These are phyloP conservation scores for Vitellaria paradoxa DNA, from an alignment of 179 eudicot genomes.

Conservation along the genomic window DNA sequence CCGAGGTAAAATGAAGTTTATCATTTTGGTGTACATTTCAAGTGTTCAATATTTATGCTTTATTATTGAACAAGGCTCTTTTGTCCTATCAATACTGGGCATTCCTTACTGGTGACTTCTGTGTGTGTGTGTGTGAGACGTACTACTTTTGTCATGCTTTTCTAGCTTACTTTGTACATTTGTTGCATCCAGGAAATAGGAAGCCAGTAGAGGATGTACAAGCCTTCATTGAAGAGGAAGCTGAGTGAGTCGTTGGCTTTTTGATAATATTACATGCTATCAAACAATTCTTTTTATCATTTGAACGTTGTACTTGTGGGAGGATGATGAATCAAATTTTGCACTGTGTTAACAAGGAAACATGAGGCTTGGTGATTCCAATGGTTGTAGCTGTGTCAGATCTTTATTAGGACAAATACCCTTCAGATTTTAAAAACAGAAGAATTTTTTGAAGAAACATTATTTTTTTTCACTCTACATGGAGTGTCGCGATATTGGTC, in stretches of 20 bases:
- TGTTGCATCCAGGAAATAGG: slow-evolving; percentile 45
- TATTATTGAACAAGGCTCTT: background rate
- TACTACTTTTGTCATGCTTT: background rate
- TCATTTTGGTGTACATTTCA: background rate
- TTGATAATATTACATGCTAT: background rate
- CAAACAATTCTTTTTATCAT: background rate
- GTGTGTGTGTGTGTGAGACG: background rate
- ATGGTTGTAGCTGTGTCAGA: no score
- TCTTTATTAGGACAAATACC: no score
- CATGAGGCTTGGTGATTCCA: no score
- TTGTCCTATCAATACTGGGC: background rate
- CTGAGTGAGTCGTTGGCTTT: slow-evolving; percentile 63
- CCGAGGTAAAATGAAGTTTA: slow-evolving; percentile 27
- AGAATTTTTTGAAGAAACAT: no score
- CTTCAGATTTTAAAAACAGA: no score
- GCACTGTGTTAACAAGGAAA: no score
- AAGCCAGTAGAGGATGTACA: slow-evolving; percentile 44
- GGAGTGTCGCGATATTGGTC: no score
- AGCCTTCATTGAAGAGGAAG: slow-evolving; percentile 82
- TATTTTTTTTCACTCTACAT: no score
- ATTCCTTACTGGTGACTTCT: background rate
- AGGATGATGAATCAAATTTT: background rate
- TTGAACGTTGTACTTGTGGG: background rate
- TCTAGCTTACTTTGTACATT: slow-evolving; percentile 11
- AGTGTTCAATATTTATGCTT: background rate